Conservation (phyloP, 1,284 basidiomycete genomes). For the Earliella scabrosa region DNA sequence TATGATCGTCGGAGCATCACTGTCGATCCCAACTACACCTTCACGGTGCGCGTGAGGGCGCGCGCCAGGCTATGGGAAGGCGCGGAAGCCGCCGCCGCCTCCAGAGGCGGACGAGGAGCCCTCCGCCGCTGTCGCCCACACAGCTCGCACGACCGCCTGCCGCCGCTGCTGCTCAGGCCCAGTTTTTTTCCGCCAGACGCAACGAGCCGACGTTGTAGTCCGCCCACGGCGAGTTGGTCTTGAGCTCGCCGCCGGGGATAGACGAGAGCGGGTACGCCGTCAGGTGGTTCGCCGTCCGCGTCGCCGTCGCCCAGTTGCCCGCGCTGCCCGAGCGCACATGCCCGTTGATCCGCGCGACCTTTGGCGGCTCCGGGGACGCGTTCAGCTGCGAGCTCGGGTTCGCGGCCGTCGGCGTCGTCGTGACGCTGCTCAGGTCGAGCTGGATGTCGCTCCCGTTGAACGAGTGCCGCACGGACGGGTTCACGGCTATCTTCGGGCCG, state of each 20-base stretch:
- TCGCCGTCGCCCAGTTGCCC: constrained; percentile 73
- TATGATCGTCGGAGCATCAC: too few relatives aligned
- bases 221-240: constrained; percentile 67
- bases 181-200: constrained; percentile 65
- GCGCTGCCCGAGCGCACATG: constrained; percentile 78
- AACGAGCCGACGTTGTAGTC: constrained; percentile 61
- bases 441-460: constrained; percentile 72
- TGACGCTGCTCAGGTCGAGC: constrained; percentile 48
- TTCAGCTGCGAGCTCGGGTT: constrained; percentile 51
- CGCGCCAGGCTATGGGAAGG: too few relatives aligned
- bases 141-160: too few relatives aligned
- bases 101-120: neutral
- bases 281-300: constrained; percentile 56
- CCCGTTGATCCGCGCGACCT: constrained; percentile 50
- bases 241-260: constrained; percentile 59
- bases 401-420: constrained; percentile 45
- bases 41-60: too few relatives aligned
- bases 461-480: constrained; percentile 67
- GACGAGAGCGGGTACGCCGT: constrained; percentile 59
- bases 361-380: constrained; percentile 39
- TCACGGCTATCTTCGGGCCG: constrained; percentile 54
- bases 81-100: too few relatives aligned
- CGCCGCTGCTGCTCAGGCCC: constrained; percentile 47
- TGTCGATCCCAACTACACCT: too few relatives aligned
- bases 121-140: too few relatives aligned